These are phyloP conservation scores for Paxillus ammoniavirescens DNA, from an alignment of 768 basidiomycete genomes.

Conservation along the genomic window DNA sequence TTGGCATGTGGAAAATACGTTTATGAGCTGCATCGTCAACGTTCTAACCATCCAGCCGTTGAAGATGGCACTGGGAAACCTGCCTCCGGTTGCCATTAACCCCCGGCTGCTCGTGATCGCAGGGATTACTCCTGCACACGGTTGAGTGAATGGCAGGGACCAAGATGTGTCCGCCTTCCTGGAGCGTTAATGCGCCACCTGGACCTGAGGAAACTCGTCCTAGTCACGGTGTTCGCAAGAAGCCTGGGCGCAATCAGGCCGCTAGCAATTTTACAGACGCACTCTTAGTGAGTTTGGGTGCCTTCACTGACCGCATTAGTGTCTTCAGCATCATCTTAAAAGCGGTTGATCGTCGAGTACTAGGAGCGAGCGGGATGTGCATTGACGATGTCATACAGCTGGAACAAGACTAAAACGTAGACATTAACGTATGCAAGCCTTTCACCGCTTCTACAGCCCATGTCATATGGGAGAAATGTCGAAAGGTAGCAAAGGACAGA, in stretches of 20 bases:
- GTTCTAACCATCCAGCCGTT: neutral
- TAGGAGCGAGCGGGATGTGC: neutral
- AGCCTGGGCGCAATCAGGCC: constrained; percentile 1
- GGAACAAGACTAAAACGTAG: neutral
- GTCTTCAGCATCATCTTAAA: constrained; percentile 10
- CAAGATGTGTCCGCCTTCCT: neutral
- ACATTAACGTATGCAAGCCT: too few relatives aligned
- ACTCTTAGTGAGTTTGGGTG: constrained; percentile 7
- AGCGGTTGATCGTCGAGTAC: constrained; percentile 4
- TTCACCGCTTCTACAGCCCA: too few relatives aligned
- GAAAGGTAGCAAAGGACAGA: too few relatives aligned
- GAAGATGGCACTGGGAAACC: constrained; percentile 11
- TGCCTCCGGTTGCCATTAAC: constrained; percentile 1
- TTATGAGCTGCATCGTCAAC: neutral
- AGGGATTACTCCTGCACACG: constrained; percentile 4
- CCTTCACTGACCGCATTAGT: constrained; percentile 6
- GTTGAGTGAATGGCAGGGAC: constrained; percentile 5
- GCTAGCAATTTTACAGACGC: neutral
- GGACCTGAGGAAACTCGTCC: neutral
- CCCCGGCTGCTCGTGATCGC: neutral
- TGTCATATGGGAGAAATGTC: too few relatives aligned
- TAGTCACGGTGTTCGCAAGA: neutral
- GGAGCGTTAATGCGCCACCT: neutral
- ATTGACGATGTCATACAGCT: constrained; percentile 2
- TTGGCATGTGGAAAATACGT: constrained; percentile 7